These are phyloP conservation scores for Theileria orientalis DNA, from an alignment of 169 alveolate genomes.

Conservation along the genomic window DNA sequence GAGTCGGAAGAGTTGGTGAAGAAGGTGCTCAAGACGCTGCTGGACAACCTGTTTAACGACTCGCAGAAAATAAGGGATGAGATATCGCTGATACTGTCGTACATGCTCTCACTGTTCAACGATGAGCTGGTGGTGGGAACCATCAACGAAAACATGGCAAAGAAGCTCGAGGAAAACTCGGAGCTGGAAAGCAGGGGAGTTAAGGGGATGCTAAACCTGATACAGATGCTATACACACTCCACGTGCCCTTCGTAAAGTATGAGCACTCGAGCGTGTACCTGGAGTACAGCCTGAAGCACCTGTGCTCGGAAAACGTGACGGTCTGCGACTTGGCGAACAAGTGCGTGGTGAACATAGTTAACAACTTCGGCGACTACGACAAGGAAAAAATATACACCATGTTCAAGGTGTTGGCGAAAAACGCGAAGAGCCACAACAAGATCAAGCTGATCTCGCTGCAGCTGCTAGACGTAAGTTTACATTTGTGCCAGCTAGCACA, in stretches of 20 bases:
- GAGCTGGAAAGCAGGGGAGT: background rate
- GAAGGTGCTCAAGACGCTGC: background rate
- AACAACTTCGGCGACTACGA: constrained; percentile 1
- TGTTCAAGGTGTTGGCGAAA: constrained; percentile 6
- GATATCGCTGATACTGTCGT: constrained; percentile 15
- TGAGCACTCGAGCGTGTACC: background rate
- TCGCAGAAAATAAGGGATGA: constrained; percentile 48
- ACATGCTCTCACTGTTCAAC: constrained; percentile 15
- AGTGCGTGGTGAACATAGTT: background rate
- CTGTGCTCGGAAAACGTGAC: background rate
- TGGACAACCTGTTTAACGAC: constrained; percentile 8
- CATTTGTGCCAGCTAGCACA: no score
- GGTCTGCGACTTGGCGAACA: background rate
- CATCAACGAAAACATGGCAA: background rate
- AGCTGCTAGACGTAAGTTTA: background rate
- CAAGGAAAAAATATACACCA: constrained; percentile 4
- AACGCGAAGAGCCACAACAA: constrained; percentile 14
- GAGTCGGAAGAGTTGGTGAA: background rate
- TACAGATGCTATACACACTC: background rate
- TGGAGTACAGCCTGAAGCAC: background rate
- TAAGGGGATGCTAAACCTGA: background rate
- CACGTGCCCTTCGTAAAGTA: background rate
- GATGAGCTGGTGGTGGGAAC: background rate
- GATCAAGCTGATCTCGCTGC: background rate
- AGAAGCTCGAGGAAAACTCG: background rate